Evolutionary conservation across 2,329 filamentous ascomycete species (phyloP).

Genomic region (Pseudocercospora crystallina): DNA sequence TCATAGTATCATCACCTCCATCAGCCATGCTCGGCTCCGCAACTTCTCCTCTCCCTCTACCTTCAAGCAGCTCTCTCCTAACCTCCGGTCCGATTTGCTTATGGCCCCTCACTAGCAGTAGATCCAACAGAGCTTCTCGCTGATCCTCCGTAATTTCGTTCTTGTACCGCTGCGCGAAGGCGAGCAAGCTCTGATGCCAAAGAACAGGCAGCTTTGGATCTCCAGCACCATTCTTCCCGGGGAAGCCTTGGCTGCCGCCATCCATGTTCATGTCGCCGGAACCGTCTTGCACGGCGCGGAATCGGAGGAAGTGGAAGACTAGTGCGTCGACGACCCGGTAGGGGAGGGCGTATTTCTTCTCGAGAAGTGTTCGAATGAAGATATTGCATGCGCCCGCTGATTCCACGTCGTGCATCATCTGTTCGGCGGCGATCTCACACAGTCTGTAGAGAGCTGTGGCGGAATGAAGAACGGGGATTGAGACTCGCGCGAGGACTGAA

Average conservation of each 20-base stretch:
- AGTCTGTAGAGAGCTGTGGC: slow-evolving; percentile 87
- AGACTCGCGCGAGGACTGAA: slow-evolving; percentile 79
- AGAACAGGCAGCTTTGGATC: slow-evolving; percentile 71
- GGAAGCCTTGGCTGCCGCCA: slow-evolving; percentile 35
- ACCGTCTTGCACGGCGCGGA: slow-evolving; percentile 68
- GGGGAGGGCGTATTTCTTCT: slow-evolving; percentile 95
- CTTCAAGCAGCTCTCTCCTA: slow-evolving; percentile 80
- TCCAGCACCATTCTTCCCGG: slow-evolving; percentile 46
- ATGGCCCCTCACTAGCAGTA: slow-evolving; percentile 82
- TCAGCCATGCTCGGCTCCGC: slow-evolving; percentile 58
- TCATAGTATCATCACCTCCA: slow-evolving; percentile 87
- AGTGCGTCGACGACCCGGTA: slow-evolving; percentile 92
- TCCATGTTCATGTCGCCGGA: slow-evolving; percentile 58
- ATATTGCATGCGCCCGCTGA: slow-evolving; percentile 90
- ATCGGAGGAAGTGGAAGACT: slow-evolving; percentile 95
- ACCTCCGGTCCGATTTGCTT: slow-evolving; percentile 88
- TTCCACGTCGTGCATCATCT: slow-evolving; percentile 79
- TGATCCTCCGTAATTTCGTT: slow-evolving; percentile 97
- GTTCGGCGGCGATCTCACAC: slow-evolving; percentile 90
- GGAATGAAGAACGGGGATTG: slow-evolving; percentile 87
- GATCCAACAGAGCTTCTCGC: slow-evolving; percentile 82
- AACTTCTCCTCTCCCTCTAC: slow-evolving; percentile 77
- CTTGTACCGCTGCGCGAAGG: slow-evolving; percentile 90
- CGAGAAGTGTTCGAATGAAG: slow-evolving; percentile 87
- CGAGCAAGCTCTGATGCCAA: slow-evolving; percentile 91